phyloP scores from a whole-genome alignment of 306 rosid species.

The Vigna angularis region DNA sequence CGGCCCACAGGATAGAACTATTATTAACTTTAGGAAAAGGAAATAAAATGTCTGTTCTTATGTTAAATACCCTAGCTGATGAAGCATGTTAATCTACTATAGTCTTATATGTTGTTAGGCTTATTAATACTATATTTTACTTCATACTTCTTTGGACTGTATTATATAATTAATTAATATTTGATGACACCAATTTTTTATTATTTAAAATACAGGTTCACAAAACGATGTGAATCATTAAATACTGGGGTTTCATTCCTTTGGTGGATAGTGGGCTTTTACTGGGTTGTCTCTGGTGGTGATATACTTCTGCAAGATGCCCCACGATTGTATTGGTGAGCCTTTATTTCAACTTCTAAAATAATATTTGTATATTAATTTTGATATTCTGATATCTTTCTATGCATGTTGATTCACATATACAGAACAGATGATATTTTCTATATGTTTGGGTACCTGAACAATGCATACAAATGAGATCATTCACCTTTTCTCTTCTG shows the following conservation, averaged over 20 bases:
- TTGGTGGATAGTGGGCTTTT: constrained; percentile 98
- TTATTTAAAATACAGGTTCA: constrained; percentile 53
- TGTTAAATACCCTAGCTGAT: constrained; percentile 33
- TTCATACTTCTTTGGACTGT: constrained; percentile 17
- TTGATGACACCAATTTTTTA: constrained; percentile 51
- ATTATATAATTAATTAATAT: constrained; percentile 29
- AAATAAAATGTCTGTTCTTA: constrained; percentile 2
- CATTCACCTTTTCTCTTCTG: no score
- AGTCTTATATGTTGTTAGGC: constrained; percentile 28
- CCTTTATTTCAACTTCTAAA: constrained; percentile 38
- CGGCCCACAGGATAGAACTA: background rate
- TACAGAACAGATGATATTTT: constrained; percentile 20
- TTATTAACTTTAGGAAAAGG: background rate
- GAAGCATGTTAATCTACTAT: constrained; percentile 39
- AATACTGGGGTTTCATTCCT: constrained; percentile 85
- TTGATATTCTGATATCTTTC: constrained; percentile 18
- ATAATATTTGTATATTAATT: constrained; percentile 18
- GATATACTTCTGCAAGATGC: constrained; percentile 73
- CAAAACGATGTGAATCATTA: constrained; percentile 79
- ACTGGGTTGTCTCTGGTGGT: constrained; percentile 94
- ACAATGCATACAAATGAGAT: background rate
- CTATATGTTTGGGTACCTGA: background rate
- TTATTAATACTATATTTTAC: constrained; percentile 27
- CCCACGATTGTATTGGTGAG: constrained; percentile 90
- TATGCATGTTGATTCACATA: background rate